Evolutionary conservation across 495 filamentous ascomycete species (phyloP).

Genomic region (Evansstolkia leycettana): DNA sequence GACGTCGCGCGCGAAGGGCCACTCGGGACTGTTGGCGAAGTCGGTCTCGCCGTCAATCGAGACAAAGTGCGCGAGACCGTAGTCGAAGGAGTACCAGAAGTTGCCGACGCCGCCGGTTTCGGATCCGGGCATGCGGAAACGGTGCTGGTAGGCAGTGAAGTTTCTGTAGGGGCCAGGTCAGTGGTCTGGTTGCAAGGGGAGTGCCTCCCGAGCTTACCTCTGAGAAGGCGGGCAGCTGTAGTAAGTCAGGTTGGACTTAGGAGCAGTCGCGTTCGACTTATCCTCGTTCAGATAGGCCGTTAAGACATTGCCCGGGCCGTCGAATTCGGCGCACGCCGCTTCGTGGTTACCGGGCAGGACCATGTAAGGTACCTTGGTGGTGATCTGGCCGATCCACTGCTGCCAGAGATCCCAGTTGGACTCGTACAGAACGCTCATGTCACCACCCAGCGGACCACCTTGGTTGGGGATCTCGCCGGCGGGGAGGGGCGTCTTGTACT

Average conservation of each 20-base stretch:
- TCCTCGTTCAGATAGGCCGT: constrained; percentile 35
- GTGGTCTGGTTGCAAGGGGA: no score
- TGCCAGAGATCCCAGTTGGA: constrained; percentile 40
- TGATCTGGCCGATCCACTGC: constrained; percentile 30
- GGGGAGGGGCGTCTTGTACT: constrained; percentile 32
- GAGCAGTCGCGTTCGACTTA: constrained; percentile 15
- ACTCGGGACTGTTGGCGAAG: constrained; percentile 30
- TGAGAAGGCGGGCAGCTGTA: constrained; percentile 42
- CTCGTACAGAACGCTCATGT: constrained; percentile 38
- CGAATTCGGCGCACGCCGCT: constrained; percentile 38
- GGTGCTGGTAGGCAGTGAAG: constrained; percentile 40
- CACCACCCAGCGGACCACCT: constrained; percentile 34
- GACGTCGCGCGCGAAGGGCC: constrained; percentile 27
- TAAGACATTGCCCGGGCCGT: constrained; percentile 31
- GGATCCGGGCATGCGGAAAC: constrained; percentile 28
- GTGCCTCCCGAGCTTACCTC: constrained; percentile 25
- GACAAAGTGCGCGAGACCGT: constrained; percentile 39
- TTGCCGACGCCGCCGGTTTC: constrained; percentile 29
- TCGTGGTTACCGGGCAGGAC: constrained; percentile 36
- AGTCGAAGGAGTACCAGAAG: constrained; percentile 46
- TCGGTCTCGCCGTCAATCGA: constrained; percentile 41
- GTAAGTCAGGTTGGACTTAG: constrained; percentile 27
- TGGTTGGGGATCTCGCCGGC: constrained; percentile 35
- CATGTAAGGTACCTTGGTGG: constrained; percentile 33
- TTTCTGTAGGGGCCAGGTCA: constrained; percentile 16